Evolutionary conservation across 176 grass and related monocot species (phyloP), one percentile per base, ranked within the genome.

Genomic region (Carex littledalei): DNA sequence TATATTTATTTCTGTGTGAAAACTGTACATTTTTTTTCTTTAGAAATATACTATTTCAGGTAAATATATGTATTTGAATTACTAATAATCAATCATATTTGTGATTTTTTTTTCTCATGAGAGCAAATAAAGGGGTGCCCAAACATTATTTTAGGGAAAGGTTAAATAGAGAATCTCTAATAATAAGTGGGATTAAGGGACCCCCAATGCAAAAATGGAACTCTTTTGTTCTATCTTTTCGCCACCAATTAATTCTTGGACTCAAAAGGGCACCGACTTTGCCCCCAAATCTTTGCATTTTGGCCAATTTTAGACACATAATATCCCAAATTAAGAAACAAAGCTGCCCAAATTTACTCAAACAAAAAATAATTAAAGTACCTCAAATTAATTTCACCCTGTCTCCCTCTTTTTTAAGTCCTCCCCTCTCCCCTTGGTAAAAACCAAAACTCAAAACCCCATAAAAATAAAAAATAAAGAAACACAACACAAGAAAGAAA

Each of bases 351-450:
- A 83, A 67, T 83, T 68, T 52, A 67, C 24, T 68, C 64, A 10
- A 83, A 65, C 39, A 54, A n/a, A 70, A 70, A 16, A 12, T 13
- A 3, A 63, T 54, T 67, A n/a, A 67, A 69, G 39, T 67, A 15
- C 45, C 63, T 31, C 43, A 55, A 83, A 69, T 83, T 68, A 83
- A 81, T 68, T 83, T 67, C 61, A 54, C 63, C 81, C 60, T 82
- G 13, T 60, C 59, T 45, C 21, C 34, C 41, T 83, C 64, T 67
- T 69, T 83, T 83, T 69, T 69, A 83, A 69, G 41, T 8, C 12
- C 60, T 63, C n/a, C 5, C 34, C 8, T 54, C 81, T 67, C 14
- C 9, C 6, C 20, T 11, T n/a, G 71, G 26, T 78, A 78, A 57
- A 57, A 78, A 57, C 74, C 61, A 49, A 50, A 52, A 62, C 57